Evolutionary conservation across 192 early-diverging fungal species (phyloP).

Genomic region (Backusella liffmaniae): DNA sequence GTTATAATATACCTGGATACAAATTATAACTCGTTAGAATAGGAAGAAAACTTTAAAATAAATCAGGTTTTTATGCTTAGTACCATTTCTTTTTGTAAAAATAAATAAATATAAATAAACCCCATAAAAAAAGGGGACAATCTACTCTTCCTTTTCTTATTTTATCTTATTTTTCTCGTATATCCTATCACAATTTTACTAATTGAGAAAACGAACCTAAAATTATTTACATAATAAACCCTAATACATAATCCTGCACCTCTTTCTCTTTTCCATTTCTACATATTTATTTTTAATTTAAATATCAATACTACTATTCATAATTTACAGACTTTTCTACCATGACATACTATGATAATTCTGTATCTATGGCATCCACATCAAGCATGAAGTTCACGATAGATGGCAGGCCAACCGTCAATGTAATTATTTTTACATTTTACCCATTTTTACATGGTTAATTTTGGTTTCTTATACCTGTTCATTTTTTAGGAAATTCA

Average conservation of each 20-base stretch:
- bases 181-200: background rate
- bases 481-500: constrained; percentile 45
- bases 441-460: too few species aligned
- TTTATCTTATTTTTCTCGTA: background rate
- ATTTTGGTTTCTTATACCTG: background rate
- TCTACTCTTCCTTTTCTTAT: background rate
- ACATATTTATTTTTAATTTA: background rate
- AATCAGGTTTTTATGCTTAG: background rate
- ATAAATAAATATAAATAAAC: background rate
- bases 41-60: constrained; percentile 9
- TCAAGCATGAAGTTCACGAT: constrained; percentile 53
- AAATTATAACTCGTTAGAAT: background rate
- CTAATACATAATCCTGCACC: background rate
- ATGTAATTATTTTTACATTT: constrained; percentile 36
- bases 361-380: constrained; percentile 35
- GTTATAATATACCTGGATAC: constrained; percentile 9
- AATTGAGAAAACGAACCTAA: background rate
- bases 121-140: background rate
- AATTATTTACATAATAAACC: background rate
- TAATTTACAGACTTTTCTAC: background rate
- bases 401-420: constrained; percentile 53
- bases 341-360: background rate
- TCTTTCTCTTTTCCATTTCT: background rate
- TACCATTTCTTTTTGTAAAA: background rate
- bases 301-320: background rate